A percentile compares a stretch with the other conserved stretches of the same genome.
These are phyloP conservation scores for Brassica cretica DNA, from an alignment of 345 rosid species.

Conservation along the genomic window DNA sequence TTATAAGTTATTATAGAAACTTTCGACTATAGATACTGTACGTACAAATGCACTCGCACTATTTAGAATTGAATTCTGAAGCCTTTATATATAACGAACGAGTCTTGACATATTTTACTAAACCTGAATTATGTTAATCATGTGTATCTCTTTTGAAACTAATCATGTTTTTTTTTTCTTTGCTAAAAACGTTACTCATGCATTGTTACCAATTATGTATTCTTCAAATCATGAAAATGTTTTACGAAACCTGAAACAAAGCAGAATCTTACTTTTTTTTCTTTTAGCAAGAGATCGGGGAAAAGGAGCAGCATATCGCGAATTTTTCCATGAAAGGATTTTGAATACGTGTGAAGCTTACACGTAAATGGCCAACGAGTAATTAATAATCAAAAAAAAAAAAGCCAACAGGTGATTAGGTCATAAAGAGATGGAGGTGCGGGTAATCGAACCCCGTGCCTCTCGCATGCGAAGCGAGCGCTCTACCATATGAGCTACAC, in stretches of 20 bases:
- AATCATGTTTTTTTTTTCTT: background rate
- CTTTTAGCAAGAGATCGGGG: background rate
- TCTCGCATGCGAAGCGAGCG: slow-evolving; percentile 99
- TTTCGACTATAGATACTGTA: background rate
- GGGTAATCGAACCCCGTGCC: slow-evolving; percentile 99
- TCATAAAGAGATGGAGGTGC: slow-evolving; percentile 54
- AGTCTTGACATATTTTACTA: background rate
- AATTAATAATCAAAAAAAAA: background rate
- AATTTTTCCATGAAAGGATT: background rate
- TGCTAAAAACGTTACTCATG: background rate
- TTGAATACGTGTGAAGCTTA: background rate
- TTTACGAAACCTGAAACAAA: background rate
- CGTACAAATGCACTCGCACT: background rate
- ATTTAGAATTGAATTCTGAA: background rate
- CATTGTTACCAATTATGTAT: background rate
- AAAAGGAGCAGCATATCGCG: background rate
- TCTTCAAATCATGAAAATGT: background rate
- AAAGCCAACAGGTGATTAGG: background rate
- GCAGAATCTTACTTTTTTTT: too few species aligned
- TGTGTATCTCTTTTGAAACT: too few species aligned
- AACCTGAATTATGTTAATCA: background rate
- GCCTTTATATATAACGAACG: background rate
- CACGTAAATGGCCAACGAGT: background rate
- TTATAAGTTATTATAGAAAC: background rate
- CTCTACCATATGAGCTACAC: slow-evolving; percentile 59